Percentiles rank a stretch among this genome's conserved stretches.
These are phyloP conservation scores for Phaeoacremonium minimum DNA, from an alignment of 2,329 filamentous ascomycete species.

Conservation along the genomic window DNA sequence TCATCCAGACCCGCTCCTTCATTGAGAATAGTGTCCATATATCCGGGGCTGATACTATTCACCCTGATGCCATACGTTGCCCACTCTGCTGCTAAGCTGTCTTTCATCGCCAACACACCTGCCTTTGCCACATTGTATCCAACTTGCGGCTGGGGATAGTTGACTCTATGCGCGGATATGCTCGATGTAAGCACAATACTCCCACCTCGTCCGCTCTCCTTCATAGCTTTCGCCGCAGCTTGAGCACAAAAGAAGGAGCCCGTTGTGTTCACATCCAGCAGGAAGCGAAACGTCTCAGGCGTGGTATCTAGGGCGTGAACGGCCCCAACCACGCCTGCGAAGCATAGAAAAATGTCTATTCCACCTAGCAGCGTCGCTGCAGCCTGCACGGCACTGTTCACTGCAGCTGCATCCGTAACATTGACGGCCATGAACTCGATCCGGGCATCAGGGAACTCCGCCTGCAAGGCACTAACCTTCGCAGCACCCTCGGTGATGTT, in stretches of 20 bases:
- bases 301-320: slow-evolving; percentile 56
- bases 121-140: slow-evolving; percentile 72
- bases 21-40: slow-evolving; percentile 75
- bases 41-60: slow-evolving; percentile 68
- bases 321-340: slow-evolving; percentile 65
- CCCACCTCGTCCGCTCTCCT: too few relatives aligned
- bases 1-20: slow-evolving; percentile 55
- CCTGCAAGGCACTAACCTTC: slow-evolving; percentile 38
- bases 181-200: slow-evolving; percentile 63
- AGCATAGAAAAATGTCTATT: slow-evolving; percentile 55
- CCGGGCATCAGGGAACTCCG: slow-evolving; percentile 48
- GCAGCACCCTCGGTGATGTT: slow-evolving; percentile 20
- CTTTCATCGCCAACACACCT: slow-evolving; percentile 58
- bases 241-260: slow-evolving; percentile 68
- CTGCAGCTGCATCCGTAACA: slow-evolving; percentile 31
- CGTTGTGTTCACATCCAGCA: slow-evolving; percentile 68
- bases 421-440: slow-evolving; percentile 52
- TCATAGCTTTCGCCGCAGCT: slow-evolving; percentile 54
- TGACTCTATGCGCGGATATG: slow-evolving; percentile 65
- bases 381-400: slow-evolving; percentile 26
- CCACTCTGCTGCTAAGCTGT: slow-evolving; percentile 69
- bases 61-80: slow-evolving; percentile 65
- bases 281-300: slow-evolving; percentile 53
- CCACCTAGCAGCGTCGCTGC: slow-evolving; percentile 39
- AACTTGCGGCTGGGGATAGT: slow-evolving; percentile 68